A percentile compares a stretch with the other conserved stretches of the same genome.
Evolutionary conservation across 1,139 yeast species (phyloP).

Genomic region (Candida tropicalis): DNA sequence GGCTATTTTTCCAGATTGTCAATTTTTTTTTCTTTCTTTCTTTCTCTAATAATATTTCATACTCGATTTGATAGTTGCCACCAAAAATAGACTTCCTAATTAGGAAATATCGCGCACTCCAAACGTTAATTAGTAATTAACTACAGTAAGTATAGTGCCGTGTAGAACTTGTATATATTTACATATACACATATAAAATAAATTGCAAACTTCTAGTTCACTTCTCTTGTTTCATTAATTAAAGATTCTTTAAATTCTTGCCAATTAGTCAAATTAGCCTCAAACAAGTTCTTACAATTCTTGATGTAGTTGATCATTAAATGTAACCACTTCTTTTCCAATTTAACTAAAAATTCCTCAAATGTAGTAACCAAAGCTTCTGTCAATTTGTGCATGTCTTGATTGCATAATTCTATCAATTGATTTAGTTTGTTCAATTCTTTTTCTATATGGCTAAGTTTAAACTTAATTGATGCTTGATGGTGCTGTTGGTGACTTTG

Average conservation of each 20-base stretch:
- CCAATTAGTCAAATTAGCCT: slow-evolving; percentile 44
- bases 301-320: slow-evolving; percentile 42
- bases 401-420: slow-evolving; percentile 39
- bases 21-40: slow-evolving; percentile 3
- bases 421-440: slow-evolving; percentile 48
- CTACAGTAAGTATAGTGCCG: too few relatives aligned
- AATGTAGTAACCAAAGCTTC: slow-evolving; percentile 33
- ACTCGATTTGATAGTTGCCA: slow-evolving; percentile 15
- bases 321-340: slow-evolving; percentile 45
- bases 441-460: slow-evolving; percentile 39
- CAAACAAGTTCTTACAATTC: slow-evolving; percentile 40
- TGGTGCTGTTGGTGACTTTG: slow-evolving; percentile 5
- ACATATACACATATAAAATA: slow-evolving; percentile 1
- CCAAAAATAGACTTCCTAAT: slow-evolving; percentile 14
- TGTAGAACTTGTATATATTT: not conserved
- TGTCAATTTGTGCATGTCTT: slow-evolving; percentile 40
- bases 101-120: not conserved
- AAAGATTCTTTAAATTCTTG: slow-evolving; percentile 31
- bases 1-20: not conserved
- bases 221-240: slow-evolving; percentile 14
- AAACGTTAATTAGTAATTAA: not conserved
- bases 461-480: slow-evolving; percentile 26
- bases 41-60: too few relatives aligned
- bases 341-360: slow-evolving; percentile 31
- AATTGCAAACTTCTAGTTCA: slow-evolving; percentile 10